phyloP scores from a whole-genome alignment of 768 basidiomycete species.

The Collybia sp. region DNA sequence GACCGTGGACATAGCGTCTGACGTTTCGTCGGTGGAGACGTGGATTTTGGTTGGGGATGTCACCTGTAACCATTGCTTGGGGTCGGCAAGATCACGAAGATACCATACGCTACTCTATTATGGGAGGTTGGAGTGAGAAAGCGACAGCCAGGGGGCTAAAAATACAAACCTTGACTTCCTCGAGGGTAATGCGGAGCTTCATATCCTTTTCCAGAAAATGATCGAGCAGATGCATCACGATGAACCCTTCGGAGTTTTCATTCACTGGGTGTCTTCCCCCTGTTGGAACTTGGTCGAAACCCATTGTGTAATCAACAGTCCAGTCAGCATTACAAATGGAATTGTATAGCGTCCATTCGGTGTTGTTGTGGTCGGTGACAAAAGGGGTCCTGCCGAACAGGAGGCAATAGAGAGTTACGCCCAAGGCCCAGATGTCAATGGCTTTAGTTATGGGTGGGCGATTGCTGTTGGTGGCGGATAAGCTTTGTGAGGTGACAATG shows the following conservation, averaged over 20 bases:
- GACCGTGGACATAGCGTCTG: slow-evolving; percentile 64
- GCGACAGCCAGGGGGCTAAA: slow-evolving; percentile 8
- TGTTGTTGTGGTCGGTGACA: slow-evolving; percentile 22
- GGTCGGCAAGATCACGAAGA: slow-evolving; percentile 58
- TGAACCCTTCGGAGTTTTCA: slow-evolving; percentile 46
- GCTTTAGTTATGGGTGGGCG: slow-evolving; percentile 77
- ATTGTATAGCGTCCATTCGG: slow-evolving; percentile 74
- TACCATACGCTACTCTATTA: slow-evolving; percentile 62
- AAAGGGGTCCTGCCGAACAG: slow-evolving; percentile 89
- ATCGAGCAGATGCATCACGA: slow-evolving; percentile 69
- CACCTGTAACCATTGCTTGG: slow-evolving; percentile 60
- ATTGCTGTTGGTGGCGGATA: slow-evolving; percentile 1
- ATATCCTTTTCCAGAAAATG: slow-evolving; percentile 80
- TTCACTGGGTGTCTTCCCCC: slow-evolving; percentile 51
- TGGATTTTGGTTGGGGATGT: slow-evolving; percentile 35
- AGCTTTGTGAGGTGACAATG: slow-evolving; percentile 16
- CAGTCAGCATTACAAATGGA: slow-evolving; percentile 79
- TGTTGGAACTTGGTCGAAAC: slow-evolving; percentile 59
- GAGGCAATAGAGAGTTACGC: slow-evolving; percentile 92
- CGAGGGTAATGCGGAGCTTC: slow-evolving; percentile 66
- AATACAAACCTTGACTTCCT: slow-evolving; percentile 68
- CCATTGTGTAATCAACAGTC: slow-evolving; percentile 64
- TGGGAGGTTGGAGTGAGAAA: slow-evolving; percentile 3
- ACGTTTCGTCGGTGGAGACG: slow-evolving; percentile 75
- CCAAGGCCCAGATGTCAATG: slow-evolving; percentile 97